Conservation (phyloP, 768 basidiomycete genomes). For the Pulveroboletus sp. region DNA sequence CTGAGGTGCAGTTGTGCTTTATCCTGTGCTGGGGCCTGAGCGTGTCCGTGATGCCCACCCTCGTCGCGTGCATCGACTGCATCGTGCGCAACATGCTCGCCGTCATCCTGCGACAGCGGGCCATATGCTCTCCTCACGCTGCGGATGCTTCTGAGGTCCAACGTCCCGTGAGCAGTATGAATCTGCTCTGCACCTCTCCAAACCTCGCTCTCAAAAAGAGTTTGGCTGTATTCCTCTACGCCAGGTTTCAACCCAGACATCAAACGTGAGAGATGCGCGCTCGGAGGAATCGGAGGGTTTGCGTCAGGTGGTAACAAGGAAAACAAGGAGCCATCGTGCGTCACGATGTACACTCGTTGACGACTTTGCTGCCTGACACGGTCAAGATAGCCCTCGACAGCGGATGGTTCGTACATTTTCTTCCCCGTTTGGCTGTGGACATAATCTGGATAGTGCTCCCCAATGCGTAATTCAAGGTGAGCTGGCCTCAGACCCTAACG, state of each 20-base stretch:
- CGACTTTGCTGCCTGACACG: conserved; percentile 59
- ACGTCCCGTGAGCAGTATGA: conserved; percentile 59
- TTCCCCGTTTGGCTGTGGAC: conserved; percentile 40
- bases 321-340: conserved; percentile 75
- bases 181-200: conserved; percentile 64
- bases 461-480: conserved; percentile 71
- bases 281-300: conserved; percentile 71
- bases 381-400: conserved; percentile 84
- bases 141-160: conserved; percentile 70
- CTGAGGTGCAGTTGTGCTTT: conserved; percentile 49
- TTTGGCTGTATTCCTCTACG: conserved; percentile 28
- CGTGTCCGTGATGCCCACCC: conserved; percentile 59
- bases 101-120: conserved; percentile 27
- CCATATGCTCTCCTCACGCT: conserved; percentile 55
- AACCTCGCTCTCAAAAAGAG: conserved; percentile 51
- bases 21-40: conserved; percentile 39
- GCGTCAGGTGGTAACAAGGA: conserved; percentile 48
- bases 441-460: conserved; percentile 59
- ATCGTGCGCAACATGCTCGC: conserved; percentile 27
- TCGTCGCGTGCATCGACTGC: conserved; percentile 56
- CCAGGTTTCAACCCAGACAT: conserved; percentile 27
- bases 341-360: conserved; percentile 64
- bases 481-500: conserved; percentile 40
- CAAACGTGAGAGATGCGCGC: conserved; percentile 35
- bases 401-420: conserved; percentile 68